Conservation (phyloP, 192 early-diverging fungal genomes). For the Coemansia interrupta region DNA sequence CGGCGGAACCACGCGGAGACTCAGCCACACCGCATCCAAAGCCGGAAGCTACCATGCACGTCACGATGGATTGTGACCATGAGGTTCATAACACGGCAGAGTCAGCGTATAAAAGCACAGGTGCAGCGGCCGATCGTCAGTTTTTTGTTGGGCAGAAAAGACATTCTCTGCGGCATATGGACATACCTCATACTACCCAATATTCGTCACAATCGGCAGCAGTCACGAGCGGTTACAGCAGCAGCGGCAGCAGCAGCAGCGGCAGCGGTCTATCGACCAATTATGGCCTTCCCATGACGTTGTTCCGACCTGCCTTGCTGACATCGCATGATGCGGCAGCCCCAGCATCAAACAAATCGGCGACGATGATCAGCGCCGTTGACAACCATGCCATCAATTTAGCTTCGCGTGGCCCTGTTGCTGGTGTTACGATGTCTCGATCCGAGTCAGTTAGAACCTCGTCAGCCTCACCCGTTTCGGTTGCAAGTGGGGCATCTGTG, state of each 20-base stretch:
- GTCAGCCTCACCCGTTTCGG: too few relatives aligned
- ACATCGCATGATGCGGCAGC: background rate
- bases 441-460: too few relatives aligned
- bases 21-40: slow-evolving; percentile 3
- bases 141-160: background rate
- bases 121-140: background rate
- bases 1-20: slow-evolving; percentile 2
- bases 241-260: slow-evolving; percentile 1
- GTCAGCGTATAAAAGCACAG: slow-evolving; percentile 1
- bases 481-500: too few relatives aligned
- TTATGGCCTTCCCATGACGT: background rate
- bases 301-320: background rate
- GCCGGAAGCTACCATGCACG: background rate
- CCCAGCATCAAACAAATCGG: slow-evolving; percentile 2
- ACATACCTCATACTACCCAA: background rate
- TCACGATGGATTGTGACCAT: slow-evolving; percentile 3
- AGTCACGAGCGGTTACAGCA: background rate
- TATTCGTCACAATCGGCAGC: slow-evolving; percentile 1
- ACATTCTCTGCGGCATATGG: background rate
- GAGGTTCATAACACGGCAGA: background rate
- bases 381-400: too few relatives aligned
- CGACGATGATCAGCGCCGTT: background rate
- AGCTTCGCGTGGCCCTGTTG: too few relatives aligned
- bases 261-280: slow-evolving; percentile 4
- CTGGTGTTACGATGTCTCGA: too few relatives aligned